These are phyloP conservation scores for barrel medic (Medicago truncatula) DNA, from an alignment of 306 rosid species.

Conservation along the genomic window MtrunA17r5.0-ANR NC_053048.1:39033001-39033500, in stretches of 20 bases:
- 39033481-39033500: constrained; percentile 1
- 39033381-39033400: not conserved
- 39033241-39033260: not conserved
- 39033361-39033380: not conserved
- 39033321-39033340: not conserved
- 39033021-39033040: not conserved
- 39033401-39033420: not conserved
- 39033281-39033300: not conserved
- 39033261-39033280: not conserved
- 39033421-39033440: constrained; percentile 5
- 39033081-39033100: not conserved
- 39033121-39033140: not conserved
- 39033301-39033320: constrained; percentile 5
- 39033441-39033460: constrained; percentile 8
- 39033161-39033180: not conserved
- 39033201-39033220: not conserved
- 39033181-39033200: not conserved
- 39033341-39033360: constrained; percentile 3
- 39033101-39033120: not conserved
- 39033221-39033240: not conserved
- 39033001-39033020: not conserved
- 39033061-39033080: not conserved
- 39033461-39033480: constrained; percentile 22
- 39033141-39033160: not conserved
- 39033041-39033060: not conserved